Percentiles rank a stretch among this genome's conserved stretches.
Conservation (phyloP, 345 rosid species). For the Eucalyptus polyanthemos region DNA sequence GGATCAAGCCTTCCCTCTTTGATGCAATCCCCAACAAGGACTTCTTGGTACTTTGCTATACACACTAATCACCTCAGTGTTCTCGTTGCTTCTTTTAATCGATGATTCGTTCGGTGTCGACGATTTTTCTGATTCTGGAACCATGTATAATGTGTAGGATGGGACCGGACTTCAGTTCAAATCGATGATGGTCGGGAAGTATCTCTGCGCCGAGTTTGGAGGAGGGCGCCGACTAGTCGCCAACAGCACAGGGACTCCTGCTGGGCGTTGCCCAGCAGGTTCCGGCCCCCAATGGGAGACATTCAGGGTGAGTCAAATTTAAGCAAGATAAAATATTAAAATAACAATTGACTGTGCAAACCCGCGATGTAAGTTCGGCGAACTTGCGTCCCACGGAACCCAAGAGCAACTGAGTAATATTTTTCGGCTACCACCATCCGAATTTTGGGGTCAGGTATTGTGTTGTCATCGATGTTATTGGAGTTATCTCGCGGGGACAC, state of each 20-base stretch:
- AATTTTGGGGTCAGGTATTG: too few relatives aligned
- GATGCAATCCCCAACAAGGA: slow-evolving; percentile 50
- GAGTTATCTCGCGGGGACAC: too few relatives aligned
- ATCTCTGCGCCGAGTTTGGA: slow-evolving; percentile 35
- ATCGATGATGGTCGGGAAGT: slow-evolving; percentile 34
- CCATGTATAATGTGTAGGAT: slow-evolving; percentile 14
- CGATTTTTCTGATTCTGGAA: neutral
- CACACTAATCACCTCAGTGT: neutral
- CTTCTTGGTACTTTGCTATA: slow-evolving; percentile 23
- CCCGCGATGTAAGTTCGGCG: neutral
- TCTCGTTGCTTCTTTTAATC: neutral
- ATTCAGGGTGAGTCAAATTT: slow-evolving; percentile 17
- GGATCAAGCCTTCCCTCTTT: slow-evolving; percentile 65
- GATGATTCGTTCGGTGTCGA: neutral
- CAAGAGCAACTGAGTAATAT: neutral
- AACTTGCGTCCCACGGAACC: neutral
- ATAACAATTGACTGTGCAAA: neutral
- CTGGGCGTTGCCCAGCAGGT: neutral
- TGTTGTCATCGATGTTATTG: too few relatives aligned
- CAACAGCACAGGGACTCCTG: slow-evolving; percentile 23
- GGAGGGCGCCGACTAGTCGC: slow-evolving; percentile 46
- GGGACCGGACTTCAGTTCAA: slow-evolving; percentile 42
- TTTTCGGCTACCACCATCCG: neutral
- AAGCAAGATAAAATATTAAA: neutral
- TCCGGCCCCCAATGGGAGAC: slow-evolving; percentile 16